Conservation (phyloP, 2,329 filamentous ascomycete genomes). For the Lecanicillium sp. region DNA sequence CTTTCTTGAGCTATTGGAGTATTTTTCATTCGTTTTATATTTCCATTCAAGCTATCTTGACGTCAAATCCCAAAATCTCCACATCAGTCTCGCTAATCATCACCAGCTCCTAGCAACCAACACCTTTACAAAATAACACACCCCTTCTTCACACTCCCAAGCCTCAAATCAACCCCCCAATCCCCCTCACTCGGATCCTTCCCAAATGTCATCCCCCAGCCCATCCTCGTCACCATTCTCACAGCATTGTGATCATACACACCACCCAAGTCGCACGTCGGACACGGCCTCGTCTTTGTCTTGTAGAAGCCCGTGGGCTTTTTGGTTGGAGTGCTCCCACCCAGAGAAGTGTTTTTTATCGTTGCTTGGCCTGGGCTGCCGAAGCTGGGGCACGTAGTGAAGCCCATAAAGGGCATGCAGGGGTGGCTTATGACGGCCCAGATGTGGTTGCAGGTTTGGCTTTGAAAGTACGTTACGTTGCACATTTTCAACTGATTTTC, state of each 20-base stretch:
- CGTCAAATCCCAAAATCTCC: too few relatives aligned
- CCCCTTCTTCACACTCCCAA: slow-evolving; percentile 11
- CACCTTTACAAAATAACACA: slow-evolving; percentile 23
- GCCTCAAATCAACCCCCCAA: slow-evolving; percentile 26
- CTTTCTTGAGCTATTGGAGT: too few relatives aligned
- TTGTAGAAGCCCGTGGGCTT: slow-evolving; percentile 16
- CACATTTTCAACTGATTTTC: too few relatives aligned
- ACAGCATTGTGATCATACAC: slow-evolving; percentile 39
- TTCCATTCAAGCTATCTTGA: too few relatives aligned
- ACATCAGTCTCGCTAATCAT: too few relatives aligned
- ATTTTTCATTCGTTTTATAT: too few relatives aligned
- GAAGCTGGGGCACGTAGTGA: slow-evolving; percentile 38
- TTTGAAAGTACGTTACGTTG: slow-evolving; percentile 36
- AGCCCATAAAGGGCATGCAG: slow-evolving; percentile 42
- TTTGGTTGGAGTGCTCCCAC: background rate
- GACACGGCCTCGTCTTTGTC: slow-evolving; percentile 31
- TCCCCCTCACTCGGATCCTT: slow-evolving; percentile 31
- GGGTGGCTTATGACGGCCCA: slow-evolving; percentile 40
- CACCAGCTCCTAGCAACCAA: too few relatives aligned
- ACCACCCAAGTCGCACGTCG: slow-evolving; percentile 29
- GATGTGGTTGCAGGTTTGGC: slow-evolving; percentile 41
- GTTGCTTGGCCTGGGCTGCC: slow-evolving; percentile 22
- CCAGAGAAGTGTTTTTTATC: slow-evolving; percentile 8
- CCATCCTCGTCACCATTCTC: slow-evolving; percentile 36
- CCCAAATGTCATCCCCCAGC: slow-evolving; percentile 38